Conservation (phyloP, 2,329 filamentous ascomycete species). For the Exophiala bonariae region DNA sequence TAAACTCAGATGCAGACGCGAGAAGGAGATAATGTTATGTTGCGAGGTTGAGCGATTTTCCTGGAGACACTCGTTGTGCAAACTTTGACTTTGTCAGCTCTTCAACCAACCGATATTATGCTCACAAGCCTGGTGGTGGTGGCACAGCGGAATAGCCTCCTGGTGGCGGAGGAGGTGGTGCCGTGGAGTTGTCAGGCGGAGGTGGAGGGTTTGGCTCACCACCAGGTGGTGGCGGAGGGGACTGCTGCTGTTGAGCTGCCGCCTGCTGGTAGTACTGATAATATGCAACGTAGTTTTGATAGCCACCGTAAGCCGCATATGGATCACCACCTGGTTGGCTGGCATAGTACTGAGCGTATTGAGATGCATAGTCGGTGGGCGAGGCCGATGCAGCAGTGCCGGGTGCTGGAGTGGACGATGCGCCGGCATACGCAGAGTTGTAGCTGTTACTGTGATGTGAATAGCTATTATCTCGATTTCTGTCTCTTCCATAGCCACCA, state of each 20-base stretch:
- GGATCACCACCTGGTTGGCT: conserved; percentile 46
- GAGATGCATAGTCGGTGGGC: conserved; percentile 70
- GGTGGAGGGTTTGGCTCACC: conserved; percentile 61
- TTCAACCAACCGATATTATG: conserved; percentile 6
- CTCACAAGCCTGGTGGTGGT: conserved; percentile 25
- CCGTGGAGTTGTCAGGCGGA: conserved; percentile 44
- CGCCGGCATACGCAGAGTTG: conserved; percentile 25
- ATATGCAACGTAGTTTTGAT: conserved; percentile 66
- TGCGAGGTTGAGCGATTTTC: no score
- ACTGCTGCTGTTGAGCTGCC: conserved; percentile 49
- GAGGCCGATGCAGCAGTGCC: conserved; percentile 36
- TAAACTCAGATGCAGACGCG: background rate
- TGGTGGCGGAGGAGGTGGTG: conserved; percentile 18
- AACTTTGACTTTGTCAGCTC: conserved; percentile 19
- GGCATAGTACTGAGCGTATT: conserved; percentile 75
- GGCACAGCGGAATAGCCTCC: conserved; percentile 19
- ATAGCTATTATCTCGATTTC: conserved; percentile 45
- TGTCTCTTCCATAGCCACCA: conserved; percentile 51
- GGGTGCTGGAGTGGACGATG: conserved; percentile 31
- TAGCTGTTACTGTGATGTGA: conserved; percentile 41
- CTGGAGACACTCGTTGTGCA: background rate
- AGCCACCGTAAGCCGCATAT: conserved; percentile 89
- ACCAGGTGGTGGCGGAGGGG: conserved; percentile 47
- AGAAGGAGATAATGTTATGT: no score
- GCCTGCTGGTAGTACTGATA: conserved; percentile 72